Base-by-base conservation (phyloP, 2,329 filamentous ascomycete species). In the Dactylonectria estremocensis region DNA sequence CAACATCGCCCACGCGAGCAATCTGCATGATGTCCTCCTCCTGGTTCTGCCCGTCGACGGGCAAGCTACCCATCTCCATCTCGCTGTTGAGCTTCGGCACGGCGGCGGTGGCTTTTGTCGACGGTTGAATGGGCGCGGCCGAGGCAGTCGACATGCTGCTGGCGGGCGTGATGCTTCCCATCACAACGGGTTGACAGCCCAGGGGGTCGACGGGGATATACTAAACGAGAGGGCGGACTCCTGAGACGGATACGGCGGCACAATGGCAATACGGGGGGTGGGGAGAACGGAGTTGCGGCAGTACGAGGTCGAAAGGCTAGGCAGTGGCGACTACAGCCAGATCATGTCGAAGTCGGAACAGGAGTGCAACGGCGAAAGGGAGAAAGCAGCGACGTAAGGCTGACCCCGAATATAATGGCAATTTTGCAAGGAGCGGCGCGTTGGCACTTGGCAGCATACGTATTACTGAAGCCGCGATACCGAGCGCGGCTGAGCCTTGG, bases 21-120 rank as follows among this genome's bases (percentile, higher is more conserved):
- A 98, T 84, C 84, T 98, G 95, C 95, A 99, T 98, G 73, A 99
- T 92, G 83, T 99, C 95, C 73, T 93, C 89, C 77, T 93, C 70
- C 52, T 72, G 70, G 37, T 77, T 53, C 66, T 78, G 73, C 70
- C 79, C 78, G 60, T 83, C 82, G 69, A 80, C 79, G 1, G 84
- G 80, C 33, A 90, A 77, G 72, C 79, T 82, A 13, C 86, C 87
- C 80, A 89, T 84, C 74, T 89, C 87, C 80, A 89, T 81, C 71
- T 87, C 86, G 76, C 83, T 85, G 77, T 87, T 89, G 72, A 90
- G 81, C 75, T 88, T 88, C 9, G 89, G 88, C 40, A 84, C 83
- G 3, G 84, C 88, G 16, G 82, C 84, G 50, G 82, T 78, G 58
- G 84, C 82, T 73, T 92, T 92, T 54, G 85, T 82, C 49, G 87